A percentile compares a stretch with the other conserved stretches of the same genome.
Evolutionary conservation across 495 filamentous ascomycete species (phyloP).

Genomic region (Elasticomyces elasticus): DNA sequence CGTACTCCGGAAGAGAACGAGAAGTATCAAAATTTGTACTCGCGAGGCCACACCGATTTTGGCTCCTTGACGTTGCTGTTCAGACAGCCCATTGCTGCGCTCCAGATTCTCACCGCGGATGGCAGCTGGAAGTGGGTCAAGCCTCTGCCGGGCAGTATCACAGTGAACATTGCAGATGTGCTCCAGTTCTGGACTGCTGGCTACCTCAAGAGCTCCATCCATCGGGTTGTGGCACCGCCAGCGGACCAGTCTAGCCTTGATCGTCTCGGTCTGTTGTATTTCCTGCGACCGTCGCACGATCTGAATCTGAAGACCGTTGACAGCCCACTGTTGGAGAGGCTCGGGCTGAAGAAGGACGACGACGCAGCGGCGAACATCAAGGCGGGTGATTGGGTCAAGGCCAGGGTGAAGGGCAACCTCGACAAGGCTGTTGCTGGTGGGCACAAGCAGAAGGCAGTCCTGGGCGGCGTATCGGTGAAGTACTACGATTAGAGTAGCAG

Average conservation of each 20-base stretch:
- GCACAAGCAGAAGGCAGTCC: constrained; percentile 9
- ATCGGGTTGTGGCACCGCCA: constrained; percentile 26
- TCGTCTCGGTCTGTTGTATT: constrained; percentile 28
- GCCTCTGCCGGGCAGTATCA: constrained; percentile 24
- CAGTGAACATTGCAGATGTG: constrained; percentile 28
- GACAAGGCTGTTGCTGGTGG: constrained; percentile 12
- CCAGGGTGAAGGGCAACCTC: constrained; percentile 16
- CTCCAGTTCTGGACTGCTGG: constrained; percentile 25
- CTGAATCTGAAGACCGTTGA: constrained; percentile 19
- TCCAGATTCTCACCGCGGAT: constrained; percentile 37
- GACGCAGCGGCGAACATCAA: constrained; percentile 8
- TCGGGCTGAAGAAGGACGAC: constrained; percentile 8
- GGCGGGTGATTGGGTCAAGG: constrained; percentile 21
- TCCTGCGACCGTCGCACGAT: constrained; percentile 21
- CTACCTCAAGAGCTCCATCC: constrained; percentile 24
- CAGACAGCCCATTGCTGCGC: constrained; percentile 45
- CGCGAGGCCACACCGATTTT: constrained; percentile 45
- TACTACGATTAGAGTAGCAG: constrained; percentile 10
- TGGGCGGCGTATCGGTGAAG: constrained; percentile 14
- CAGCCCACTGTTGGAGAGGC: constrained; percentile 20
- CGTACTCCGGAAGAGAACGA: constrained; percentile 39
- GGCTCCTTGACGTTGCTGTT: constrained; percentile 45
- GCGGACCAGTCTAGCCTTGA: constrained; percentile 26
- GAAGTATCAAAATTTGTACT: constrained; percentile 35
- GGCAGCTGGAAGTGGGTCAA: constrained; percentile 29